These are phyloP conservation scores for Stereocaulon alpinum DNA, from an alignment of 495 filamentous ascomycete species.

Conservation along the genomic window DNA sequence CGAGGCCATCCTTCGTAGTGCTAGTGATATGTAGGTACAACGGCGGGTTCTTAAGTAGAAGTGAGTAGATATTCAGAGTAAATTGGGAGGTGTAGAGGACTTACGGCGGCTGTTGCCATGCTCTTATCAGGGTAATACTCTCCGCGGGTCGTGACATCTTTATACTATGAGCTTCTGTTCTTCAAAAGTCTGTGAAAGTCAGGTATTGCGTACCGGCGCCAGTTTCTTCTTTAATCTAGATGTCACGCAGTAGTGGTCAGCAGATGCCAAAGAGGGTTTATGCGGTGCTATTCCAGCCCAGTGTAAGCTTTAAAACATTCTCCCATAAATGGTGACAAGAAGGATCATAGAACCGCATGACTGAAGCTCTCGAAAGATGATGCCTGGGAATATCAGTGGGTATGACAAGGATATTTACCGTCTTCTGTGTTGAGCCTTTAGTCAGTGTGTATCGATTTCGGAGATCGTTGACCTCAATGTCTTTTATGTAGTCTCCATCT, in stretches of 20 bases:
- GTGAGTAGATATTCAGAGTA: slow-evolving; percentile 12
- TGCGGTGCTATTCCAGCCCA: slow-evolving; percentile 60
- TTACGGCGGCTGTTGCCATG: slow-evolving; percentile 87
- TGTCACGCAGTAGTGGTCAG: slow-evolving; percentile 87
- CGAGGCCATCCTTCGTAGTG: slow-evolving; percentile 82
- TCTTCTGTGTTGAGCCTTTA: slow-evolving; percentile 95
- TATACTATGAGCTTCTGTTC: slow-evolving; percentile 53
- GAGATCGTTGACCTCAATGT: slow-evolving; percentile 96
- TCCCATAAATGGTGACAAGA: slow-evolving; percentile 38
- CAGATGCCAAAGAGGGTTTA: slow-evolving; percentile 83
- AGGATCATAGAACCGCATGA: slow-evolving; percentile 28
- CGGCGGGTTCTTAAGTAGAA: slow-evolving; percentile 67
- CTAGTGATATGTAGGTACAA: slow-evolving; percentile 93
- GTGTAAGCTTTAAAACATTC: slow-evolving; percentile 71
- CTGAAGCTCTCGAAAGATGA: slow-evolving; percentile 24
- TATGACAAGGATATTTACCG: slow-evolving; percentile 84
- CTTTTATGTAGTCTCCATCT: slow-evolving; percentile 94
- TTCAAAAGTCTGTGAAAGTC: slow-evolving; percentile 41
- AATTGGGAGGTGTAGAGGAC: slow-evolving; percentile 25
- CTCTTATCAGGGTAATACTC: slow-evolving; percentile 94
- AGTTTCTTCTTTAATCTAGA: slow-evolving; percentile 99
- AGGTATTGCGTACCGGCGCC: slow-evolving; percentile 91
- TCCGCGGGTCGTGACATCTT: slow-evolving; percentile 99
- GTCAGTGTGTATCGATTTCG: slow-evolving; percentile 96
- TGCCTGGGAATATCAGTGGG: slow-evolving; percentile 72